These are phyloP conservation scores for Kalaharituber pfeilii DNA, from an alignment of 2,329 filamentous ascomycete species.

Conservation along the genomic window DNA sequence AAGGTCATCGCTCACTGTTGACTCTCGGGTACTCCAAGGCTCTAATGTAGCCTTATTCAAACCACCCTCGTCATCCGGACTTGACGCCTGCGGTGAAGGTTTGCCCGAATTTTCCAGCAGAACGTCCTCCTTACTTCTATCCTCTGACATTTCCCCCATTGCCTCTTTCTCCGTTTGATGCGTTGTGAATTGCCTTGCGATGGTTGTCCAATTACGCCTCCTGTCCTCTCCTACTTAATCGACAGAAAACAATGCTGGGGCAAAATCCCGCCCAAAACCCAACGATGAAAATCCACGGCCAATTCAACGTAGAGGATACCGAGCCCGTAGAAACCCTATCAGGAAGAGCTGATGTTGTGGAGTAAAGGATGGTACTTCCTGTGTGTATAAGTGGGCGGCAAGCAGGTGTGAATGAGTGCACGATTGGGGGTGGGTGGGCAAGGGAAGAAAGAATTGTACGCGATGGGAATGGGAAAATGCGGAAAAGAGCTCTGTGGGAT, in stretches of 20 bases:
- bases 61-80: conserved; percentile 1
- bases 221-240: neutral
- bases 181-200: neutral
- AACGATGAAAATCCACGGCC: neutral
- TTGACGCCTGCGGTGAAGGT: neutral
- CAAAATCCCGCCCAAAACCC: neutral
- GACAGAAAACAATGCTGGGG: neutral
- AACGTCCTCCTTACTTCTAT: neutral
- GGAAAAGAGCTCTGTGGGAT: neutral
- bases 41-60: conserved; percentile 8
- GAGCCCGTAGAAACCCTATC: neutral
- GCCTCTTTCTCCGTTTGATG: neutral
- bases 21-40: neutral
- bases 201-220: neutral
- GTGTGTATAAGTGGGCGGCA: neutral
- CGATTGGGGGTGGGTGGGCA: neutral
- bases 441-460: neutral
- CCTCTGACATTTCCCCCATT: neutral
- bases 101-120: neutral
- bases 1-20: neutral
- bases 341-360: neutral
- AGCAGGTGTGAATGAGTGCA: neutral
- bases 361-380: neutral
- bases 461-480: neutral
- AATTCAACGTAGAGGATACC: neutral